A percentile compares a stretch with the other conserved stretches of the same genome.
Conservation (phyloP, 2,329 filamentous ascomycete genomes). For the Claviceps sorghi region DNA sequence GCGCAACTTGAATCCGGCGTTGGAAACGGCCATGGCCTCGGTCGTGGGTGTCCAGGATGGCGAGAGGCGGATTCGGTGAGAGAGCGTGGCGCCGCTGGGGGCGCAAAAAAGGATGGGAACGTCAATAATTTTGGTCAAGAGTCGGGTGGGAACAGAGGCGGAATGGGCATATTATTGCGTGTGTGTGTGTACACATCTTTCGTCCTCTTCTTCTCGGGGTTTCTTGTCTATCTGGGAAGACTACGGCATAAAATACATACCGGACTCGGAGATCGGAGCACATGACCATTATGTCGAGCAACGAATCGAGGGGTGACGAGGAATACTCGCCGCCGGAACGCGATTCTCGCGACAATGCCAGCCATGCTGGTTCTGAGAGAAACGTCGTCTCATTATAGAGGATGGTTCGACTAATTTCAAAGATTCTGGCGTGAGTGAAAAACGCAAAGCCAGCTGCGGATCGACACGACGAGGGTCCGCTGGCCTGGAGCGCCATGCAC, state of each 20-base stretch:
- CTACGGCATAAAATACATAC: conserved; percentile 8
- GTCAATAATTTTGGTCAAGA: not conserved
- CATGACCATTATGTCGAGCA: conserved; percentile 17
- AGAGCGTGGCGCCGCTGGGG: not conserved
- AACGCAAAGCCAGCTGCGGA: conserved; percentile 3
- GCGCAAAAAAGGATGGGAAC: not conserved
- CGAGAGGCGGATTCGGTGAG: not conserved
- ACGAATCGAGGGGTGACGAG: conserved; percentile 9
- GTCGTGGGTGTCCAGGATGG: not conserved
- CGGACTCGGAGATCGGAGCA: conserved; percentile 18
- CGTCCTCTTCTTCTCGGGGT: not conserved
- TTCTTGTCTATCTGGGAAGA: not conserved
- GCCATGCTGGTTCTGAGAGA: conserved; percentile 14
- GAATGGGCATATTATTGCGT: not conserved
- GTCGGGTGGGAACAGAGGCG: not conserved
- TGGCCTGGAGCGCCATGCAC: conserved; percentile 1
- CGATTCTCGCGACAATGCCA: conserved; percentile 1
- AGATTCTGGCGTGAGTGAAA: conserved; percentile 12
- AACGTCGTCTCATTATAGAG: conserved; percentile 14
- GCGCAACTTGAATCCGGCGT: conserved; percentile 1
- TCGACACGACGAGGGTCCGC: conserved; percentile 2
- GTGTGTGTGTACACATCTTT: too few species aligned
- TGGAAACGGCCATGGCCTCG: conserved; percentile 3
- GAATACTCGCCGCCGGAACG: not conserved
- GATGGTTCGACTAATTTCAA: conserved; percentile 19